A percentile compares a stretch with the other conserved stretches of the same genome.
These are phyloP conservation scores for Epichloe sibirici DNA, from an alignment of 2,329 filamentous ascomycete genomes.

Conservation along the genomic window DNA sequence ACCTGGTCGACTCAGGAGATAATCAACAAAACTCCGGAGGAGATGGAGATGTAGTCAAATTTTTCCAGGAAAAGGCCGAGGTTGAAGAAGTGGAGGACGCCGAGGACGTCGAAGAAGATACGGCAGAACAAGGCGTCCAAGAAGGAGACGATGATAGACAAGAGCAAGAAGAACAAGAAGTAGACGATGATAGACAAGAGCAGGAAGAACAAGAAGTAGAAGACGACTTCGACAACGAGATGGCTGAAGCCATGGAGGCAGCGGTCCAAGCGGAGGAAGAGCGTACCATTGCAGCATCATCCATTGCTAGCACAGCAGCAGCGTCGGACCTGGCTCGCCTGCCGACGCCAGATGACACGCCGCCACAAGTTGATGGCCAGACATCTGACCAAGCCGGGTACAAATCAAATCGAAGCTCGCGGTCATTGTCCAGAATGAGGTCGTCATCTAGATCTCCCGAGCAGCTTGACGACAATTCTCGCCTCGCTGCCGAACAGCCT, in stretches of 20 bases:
- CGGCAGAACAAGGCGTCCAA: slow-evolving; percentile 1
- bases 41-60: not conserved
- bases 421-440: not conserved
- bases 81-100: not conserved
- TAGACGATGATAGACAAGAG: slow-evolving; percentile 1
- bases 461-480: not conserved
- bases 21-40: not conserved
- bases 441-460: slow-evolving; percentile 1
- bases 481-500: not conserved
- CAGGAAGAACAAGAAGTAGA: slow-evolving; percentile 5
- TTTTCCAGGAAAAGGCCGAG: not conserved
- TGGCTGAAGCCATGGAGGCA: slow-evolving; percentile 4
- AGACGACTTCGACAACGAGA: not conserved
- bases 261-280: slow-evolving; percentile 4
- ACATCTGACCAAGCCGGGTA: slow-evolving; percentile 8
- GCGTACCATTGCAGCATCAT: slow-evolving; percentile 12
- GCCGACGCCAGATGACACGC: slow-evolving; percentile 41
- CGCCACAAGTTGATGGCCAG: slow-evolving; percentile 22
- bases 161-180: slow-evolving; percentile 5
- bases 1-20: not conserved
- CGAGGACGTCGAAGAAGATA: slow-evolving; percentile 4
- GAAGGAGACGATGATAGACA: slow-evolving; percentile 1
- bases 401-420: slow-evolving; percentile 9
- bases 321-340: slow-evolving; percentile 31
- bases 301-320: slow-evolving; percentile 20